Evolutionary conservation across 441 rosid species (phyloP), one percentile per base, ranked within the genome.

Genomic region (Sinapis alba): DNA sequence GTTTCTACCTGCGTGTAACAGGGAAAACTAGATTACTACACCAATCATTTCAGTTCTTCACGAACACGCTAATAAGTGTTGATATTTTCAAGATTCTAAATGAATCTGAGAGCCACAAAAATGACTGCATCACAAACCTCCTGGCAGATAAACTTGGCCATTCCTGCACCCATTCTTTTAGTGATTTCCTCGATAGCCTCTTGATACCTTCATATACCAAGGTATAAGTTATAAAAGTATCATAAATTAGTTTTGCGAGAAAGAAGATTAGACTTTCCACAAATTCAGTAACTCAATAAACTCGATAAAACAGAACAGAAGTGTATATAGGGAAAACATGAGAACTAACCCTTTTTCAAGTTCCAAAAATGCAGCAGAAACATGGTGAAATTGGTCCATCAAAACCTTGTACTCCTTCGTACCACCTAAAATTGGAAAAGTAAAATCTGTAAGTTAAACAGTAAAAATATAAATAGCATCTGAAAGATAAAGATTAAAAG

Each of bases 111-210:
- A 23, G 68, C 27, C 2, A 24, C 27, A 24, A 24, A 24, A 24
- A 24, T 24, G 27, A 24, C 27, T 24, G 27, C 27, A 24, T 24
- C 27, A 24, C 27, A 24, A n/a, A 93, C 99, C 96, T 95, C 99
- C 77, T 90, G 87, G 92, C 92, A 85, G 63, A 96, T 96, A 80
- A 90, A 96, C 80, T 96, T 92, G 56, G 96, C 97, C 98, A 96
- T 96, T 75, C 98, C 98, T 43, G 96, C 98, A 80, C 99, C 98
- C 98, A 96, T 93, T 82, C 88, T 85, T 79, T 68, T 83, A 68
- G 98, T 93, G 51, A 87, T 89, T 70, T 96, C 94, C 82, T 85
- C 93, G 0, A 94, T 90, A 65, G 93, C 97, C 76, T 87, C 88
- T 79, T 88, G 96, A 76, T 74, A 84, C 62, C 95, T 90, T 83